Evolutionary conservation across 1,284 basidiomycete species (phyloP), one percentile per base, ranked within the genome.

Genomic region (Moesziomyces parantarcticus): DNA sequence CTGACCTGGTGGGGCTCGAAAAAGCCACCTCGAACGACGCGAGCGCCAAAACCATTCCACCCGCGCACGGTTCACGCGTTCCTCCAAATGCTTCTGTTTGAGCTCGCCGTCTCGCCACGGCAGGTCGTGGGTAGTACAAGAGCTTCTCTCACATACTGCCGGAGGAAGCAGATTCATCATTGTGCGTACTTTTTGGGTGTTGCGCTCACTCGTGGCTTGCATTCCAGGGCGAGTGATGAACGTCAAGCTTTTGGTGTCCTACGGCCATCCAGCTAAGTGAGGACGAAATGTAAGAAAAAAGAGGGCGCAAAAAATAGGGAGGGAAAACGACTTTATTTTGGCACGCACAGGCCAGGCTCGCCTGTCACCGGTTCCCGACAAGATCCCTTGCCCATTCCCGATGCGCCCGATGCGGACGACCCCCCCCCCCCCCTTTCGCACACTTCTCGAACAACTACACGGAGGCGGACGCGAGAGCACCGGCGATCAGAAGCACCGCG

Each of bases 391-490:
- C 14, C 34, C 13, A 3, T 3, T 1, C 34, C 36, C 36, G 36
- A 39, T 39, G 36, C 6, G 7, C 16, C 36, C 36, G 36, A 39
- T 39, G 14, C 36, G 14, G 36, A 39, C 18, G 29, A 13, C 11
- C 29, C 11, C 26, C 26, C 10, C 29, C 11, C 3, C 13, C 3
- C 1, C 29, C 29, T 5, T 8, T 32, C 11, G 29, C 29, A 32
- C 11, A n/a, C n/a, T n/a, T 13, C 13, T 32, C 29, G 29, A 32
- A 39, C 16, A 36, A 7, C 36, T 39, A 39, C 16, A 39, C 18
- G 14, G 36, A 61, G 21, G 22, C 26, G 34, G 54, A 40, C 7
- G 42, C 36, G 23, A 61, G 32, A 36, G 52, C 58, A 21, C 58
- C 58, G 14, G 52, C 51, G 3, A 55, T 6, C 25, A 59, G 29